A percentile compares a stretch with the other conserved stretches of the same genome.
Conservation (phyloP, 139 green algal genomes). For the Asterochloris erici region DNA sequence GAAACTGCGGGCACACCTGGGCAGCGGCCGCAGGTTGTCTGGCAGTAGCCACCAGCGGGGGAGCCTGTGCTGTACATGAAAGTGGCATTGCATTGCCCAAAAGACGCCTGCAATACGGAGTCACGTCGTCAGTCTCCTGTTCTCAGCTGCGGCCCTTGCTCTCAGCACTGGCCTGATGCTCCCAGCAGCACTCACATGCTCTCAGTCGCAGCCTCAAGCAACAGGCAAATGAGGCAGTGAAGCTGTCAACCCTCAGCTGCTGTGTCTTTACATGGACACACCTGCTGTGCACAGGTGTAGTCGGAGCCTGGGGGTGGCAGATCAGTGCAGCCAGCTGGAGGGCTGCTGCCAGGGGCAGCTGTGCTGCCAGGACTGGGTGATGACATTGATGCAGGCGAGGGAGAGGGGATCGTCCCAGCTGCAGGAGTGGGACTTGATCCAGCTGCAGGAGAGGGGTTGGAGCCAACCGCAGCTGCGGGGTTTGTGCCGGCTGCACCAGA, state of each 20-base stretch:
- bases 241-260: background rate
- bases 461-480: background rate
- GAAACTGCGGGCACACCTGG: background rate
- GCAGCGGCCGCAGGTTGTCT: background rate
- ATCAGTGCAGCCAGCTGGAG: background rate
- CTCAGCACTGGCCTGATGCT: no score
- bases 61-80: conserved; percentile 3
- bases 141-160: no score
- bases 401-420: background rate
- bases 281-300: background rate
- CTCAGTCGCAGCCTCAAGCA: no score
- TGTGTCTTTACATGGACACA: background rate
- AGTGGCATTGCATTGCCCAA: background rate
- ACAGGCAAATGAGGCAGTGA: no score
- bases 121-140: no score
- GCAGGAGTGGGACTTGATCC: background rate
- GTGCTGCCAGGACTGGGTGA: background rate
- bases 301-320: no score
- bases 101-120: no score
- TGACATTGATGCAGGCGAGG: background rate
- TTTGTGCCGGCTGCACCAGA: background rate
- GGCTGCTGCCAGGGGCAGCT: background rate
- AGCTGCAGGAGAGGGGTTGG: background rate
- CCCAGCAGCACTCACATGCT: no score
- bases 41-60: conserved; percentile 2